Evolutionary conservation across 148 eudicot genomes (phyloP).

Genomic region (Talinum fruticosum): DNA sequence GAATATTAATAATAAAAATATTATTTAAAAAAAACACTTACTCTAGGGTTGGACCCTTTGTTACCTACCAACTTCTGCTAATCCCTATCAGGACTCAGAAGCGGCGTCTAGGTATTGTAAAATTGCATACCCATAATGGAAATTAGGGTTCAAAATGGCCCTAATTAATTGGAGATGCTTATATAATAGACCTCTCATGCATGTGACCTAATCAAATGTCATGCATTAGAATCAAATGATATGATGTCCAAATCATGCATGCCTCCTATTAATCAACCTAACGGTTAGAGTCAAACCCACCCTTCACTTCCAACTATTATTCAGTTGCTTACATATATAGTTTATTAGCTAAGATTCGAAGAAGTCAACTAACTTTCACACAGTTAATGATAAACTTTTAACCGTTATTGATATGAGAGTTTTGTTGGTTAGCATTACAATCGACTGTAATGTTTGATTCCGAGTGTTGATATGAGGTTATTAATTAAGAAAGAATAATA

Average conservation of each 20-base stretch:
- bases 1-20: too few species aligned
- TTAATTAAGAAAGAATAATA: too few species aligned
- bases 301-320: background rate
- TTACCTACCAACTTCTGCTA: too few species aligned
- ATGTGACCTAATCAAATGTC: conserved; percentile 25
- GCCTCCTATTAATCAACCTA: conserved; percentile 2
- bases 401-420: too few species aligned
- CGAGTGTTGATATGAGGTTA: too few species aligned
- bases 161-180: background rate
- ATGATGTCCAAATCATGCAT: background rate
- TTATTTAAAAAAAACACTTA: too few species aligned
- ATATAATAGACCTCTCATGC: background rate
- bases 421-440: too few species aligned
- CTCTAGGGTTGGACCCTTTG: too few species aligned
- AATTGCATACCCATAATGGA: background rate
- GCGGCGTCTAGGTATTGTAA: too few species aligned
- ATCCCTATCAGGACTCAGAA: too few species aligned
- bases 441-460: too few species aligned
- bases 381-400: background rate
- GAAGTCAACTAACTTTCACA: background rate
- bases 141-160: background rate
- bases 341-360: background rate
- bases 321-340: background rate
- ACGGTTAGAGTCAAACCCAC: conserved; percentile 17
- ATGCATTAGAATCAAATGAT: conserved; percentile 14